These are phyloP conservation scores for Aspergillus vadensis DNA, from an alignment of 2,329 filamentous ascomycete genomes.

Conservation along the genomic window DNA sequence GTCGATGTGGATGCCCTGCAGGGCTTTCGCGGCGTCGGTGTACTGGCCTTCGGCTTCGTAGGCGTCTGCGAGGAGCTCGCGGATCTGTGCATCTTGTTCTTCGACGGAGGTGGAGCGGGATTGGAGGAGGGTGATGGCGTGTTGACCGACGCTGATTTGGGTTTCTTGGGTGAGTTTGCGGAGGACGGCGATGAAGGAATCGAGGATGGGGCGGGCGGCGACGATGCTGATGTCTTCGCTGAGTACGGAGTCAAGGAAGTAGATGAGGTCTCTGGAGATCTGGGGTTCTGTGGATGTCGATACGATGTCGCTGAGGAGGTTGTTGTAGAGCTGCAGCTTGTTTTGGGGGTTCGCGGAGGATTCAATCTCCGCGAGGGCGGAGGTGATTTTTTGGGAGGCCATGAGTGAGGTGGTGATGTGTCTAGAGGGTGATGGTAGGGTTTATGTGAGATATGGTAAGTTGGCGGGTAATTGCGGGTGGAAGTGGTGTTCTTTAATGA, in stretches of 20 bases:
- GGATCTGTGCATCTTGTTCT: constrained; percentile 78
- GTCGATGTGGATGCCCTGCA: constrained; percentile 86
- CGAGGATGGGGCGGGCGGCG: constrained; percentile 70
- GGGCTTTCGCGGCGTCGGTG: constrained; percentile 70
- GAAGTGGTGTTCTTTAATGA: not conserved
- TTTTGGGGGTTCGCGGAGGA: constrained; percentile 49
- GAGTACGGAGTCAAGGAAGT: constrained; percentile 70
- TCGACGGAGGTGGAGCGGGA: constrained; percentile 73
- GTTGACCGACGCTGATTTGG: constrained; percentile 74
- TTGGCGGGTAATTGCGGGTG: not conserved
- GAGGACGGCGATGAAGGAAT: constrained; percentile 66
- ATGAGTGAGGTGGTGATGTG: constrained; percentile 31
- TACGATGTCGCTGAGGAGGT: constrained; percentile 60
- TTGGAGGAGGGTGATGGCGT: constrained; percentile 68
- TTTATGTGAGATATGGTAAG: not conserved
- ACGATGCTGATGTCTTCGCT: constrained; percentile 73
- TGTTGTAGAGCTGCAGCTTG: constrained; percentile 59
- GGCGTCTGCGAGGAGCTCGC: constrained; percentile 78
- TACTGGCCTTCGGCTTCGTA: constrained; percentile 84
- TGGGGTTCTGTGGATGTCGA: constrained; percentile 47
- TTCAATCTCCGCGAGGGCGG: constrained; percentile 54
- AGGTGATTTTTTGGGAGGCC: constrained; percentile 53
- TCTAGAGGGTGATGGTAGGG: not conserved
- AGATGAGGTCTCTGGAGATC: constrained; percentile 64
- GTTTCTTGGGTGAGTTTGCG: constrained; percentile 57